A percentile compares a stretch with the other conserved stretches of the same genome.
Conservation (phyloP, 2,329 filamentous ascomycete species). For the Hawksworthiomyces lignivorus region DNA sequence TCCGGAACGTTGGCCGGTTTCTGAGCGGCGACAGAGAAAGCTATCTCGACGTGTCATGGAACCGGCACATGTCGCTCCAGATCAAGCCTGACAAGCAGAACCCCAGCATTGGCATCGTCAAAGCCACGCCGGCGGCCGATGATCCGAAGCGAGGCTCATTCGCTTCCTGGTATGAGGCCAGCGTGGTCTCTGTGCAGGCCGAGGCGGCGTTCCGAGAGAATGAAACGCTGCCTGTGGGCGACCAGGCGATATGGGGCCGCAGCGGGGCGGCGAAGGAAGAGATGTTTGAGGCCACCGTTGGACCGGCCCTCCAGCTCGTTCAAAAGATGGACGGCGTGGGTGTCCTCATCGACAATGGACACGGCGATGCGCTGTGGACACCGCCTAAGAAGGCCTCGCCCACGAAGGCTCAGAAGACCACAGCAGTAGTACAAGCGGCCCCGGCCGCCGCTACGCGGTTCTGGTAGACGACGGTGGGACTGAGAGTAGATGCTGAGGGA, state of each 20-base stretch:
- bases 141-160: slow-evolving; percentile 14
- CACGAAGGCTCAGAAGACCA: slow-evolving; percentile 1
- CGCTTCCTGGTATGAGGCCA: slow-evolving; percentile 23
- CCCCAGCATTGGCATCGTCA: slow-evolving; percentile 1
- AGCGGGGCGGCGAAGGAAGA: slow-evolving; percentile 12
- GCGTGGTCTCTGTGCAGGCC: slow-evolving; percentile 18
- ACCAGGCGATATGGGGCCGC: slow-evolving; percentile 19
- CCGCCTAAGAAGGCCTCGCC: slow-evolving; percentile 3
- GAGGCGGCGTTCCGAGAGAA: slow-evolving; percentile 21
- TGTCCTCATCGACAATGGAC: slow-evolving; percentile 17
- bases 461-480: no score
- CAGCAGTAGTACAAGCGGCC: neutral
- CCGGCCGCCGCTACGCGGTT: no score
- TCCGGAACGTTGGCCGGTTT: slow-evolving; percentile 14
- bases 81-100: neutral
- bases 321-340: slow-evolving; percentile 24
- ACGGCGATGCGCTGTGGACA: slow-evolving; percentile 4
- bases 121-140: slow-evolving; percentile 7
- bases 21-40: slow-evolving; percentile 12
- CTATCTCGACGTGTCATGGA: slow-evolving; percentile 18
- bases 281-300: slow-evolving; percentile 17
- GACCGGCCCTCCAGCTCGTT: slow-evolving; percentile 21
- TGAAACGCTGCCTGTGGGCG: slow-evolving; percentile 17
- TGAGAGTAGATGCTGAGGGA: no score
- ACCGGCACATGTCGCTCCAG: slow-evolving; percentile 16